Percentiles rank a stretch among this genome's conserved stretches.
Conservation (phyloP, 495 filamentous ascomycete species). For the Aspergillus sclerotioniger region DNA sequence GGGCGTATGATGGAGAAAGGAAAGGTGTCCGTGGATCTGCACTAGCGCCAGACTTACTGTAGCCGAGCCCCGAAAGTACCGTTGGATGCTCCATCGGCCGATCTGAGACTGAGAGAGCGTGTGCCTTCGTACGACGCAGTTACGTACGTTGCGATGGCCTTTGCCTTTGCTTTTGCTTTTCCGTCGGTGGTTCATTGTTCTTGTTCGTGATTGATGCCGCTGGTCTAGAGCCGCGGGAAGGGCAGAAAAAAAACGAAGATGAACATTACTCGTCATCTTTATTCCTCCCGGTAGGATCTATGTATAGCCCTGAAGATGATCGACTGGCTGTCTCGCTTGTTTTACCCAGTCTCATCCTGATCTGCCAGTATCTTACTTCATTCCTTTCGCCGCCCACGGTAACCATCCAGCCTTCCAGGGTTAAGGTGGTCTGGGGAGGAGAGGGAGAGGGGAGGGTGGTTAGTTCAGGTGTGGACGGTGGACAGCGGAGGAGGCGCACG, state of each 20-base stretch:
- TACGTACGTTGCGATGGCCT: conserved; percentile 4
- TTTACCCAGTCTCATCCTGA: no score
- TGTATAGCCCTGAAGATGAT: no score
- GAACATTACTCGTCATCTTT: no score
- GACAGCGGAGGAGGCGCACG: conserved; percentile 17
- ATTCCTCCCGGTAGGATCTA: no score
- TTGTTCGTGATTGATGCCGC: no score
- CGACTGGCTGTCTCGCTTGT: no score
- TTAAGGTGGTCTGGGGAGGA: not conserved
- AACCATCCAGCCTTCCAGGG: not conserved
- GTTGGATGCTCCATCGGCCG: conserved; percentile 10
- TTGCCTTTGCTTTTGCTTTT: conserved; percentile 5
- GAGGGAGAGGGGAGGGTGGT: not conserved
- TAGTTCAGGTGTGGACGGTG: conserved; percentile 1
- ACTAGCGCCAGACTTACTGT: conserved; percentile 26
- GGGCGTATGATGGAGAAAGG: conserved; percentile 20
- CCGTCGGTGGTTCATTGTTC: not conserved
- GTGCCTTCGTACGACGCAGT: conserved; percentile 12
- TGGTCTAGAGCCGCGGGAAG: no score
- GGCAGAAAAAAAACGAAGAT: no score
- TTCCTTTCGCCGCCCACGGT: not conserved
- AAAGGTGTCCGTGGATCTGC: conserved; percentile 30
- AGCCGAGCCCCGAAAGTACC: conserved; percentile 22
- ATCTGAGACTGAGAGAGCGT: not conserved
- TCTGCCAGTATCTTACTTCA: not conserved